phyloP scores from a whole-genome alignment of 495 filamentous ascomycete species.

The Chlorociboria aeruginascens region DNA sequence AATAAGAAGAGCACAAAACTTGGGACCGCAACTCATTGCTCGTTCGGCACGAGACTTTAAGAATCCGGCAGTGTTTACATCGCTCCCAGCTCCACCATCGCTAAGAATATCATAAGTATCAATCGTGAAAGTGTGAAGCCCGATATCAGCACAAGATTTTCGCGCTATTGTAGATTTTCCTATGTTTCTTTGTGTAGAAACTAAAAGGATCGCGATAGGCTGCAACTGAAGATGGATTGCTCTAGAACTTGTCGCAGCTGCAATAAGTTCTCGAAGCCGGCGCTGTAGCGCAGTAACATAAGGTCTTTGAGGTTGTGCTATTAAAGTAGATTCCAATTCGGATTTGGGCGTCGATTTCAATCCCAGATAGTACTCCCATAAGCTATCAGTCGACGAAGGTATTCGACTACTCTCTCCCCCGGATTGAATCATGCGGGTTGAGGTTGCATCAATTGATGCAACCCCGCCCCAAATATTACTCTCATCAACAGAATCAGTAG shows the following conservation, averaged over 20 bases:
- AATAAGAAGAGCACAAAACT: conserved; percentile 72
- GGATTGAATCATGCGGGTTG: conserved; percentile 77
- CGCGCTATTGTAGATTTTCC: conserved; percentile 71
- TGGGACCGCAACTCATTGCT: conserved; percentile 74
- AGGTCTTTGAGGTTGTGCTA: conserved; percentile 16
- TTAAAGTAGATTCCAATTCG: conserved; percentile 8
- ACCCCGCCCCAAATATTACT: conserved; percentile 73
- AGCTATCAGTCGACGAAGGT: conserved; percentile 57
- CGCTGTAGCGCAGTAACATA: conserved; percentile 48
- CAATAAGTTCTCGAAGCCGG: conserved; percentile 71
- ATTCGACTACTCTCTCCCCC: conserved; percentile 70
- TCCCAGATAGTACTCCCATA: conserved; percentile 81
- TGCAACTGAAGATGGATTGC: conserved; percentile 79
- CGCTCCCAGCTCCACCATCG: conserved; percentile 73
- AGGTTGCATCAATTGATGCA: conserved; percentile 67
- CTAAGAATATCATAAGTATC: conserved; percentile 90
- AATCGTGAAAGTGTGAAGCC: conserved; percentile 78
- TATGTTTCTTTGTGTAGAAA: conserved; percentile 82
- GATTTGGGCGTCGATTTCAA: conserved; percentile 40
- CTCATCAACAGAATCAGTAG: conserved; percentile 30
- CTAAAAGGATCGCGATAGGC: conserved; percentile 74
- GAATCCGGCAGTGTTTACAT: conserved; percentile 87
- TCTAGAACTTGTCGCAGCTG: conserved; percentile 76
- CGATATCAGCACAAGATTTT: conserved; percentile 75
- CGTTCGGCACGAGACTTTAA: conserved; percentile 78